phyloP scores from a whole-genome alignment of 192 early-diverging fungal species.

The Backusella westeae region DNA sequence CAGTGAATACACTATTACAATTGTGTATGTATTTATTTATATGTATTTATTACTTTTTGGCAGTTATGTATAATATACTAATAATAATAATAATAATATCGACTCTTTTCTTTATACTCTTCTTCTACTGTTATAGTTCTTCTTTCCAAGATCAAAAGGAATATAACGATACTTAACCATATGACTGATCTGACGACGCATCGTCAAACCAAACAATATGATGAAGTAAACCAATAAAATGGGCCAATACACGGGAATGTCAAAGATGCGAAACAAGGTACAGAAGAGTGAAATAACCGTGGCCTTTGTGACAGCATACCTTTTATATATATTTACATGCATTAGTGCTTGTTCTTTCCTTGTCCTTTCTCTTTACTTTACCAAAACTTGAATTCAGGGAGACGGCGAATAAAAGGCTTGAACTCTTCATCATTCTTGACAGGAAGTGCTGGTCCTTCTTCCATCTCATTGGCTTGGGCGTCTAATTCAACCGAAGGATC shows the following conservation, averaged over 20 bases:
- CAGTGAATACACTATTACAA: neutral
- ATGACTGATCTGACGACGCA: slow-evolving; percentile 95
- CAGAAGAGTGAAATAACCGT: slow-evolving; percentile 81
- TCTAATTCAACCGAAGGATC: slow-evolving; percentile 85
- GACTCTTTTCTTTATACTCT: neutral
- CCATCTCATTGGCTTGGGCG: slow-evolving; percentile 57
- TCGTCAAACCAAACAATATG: slow-evolving; percentile 90
- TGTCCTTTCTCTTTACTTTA: slow-evolving; percentile 30
- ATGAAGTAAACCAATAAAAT: slow-evolving; percentile 96
- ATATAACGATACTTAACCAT: slow-evolving; percentile 96
- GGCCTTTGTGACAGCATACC: slow-evolving; percentile 81
- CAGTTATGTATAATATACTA: neutral
- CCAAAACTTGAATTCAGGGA: slow-evolving; percentile 99
- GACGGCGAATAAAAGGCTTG: slow-evolving; percentile 90
- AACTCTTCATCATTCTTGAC: slow-evolving; percentile 93
- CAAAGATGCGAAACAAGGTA: slow-evolving; percentile 85
- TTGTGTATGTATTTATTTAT: neutral
- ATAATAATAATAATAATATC: too few relatives aligned
- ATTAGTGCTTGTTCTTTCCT: neutral
- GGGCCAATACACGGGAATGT: slow-evolving; percentile 99
- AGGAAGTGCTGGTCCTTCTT: slow-evolving; percentile 72
- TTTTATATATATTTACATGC: slow-evolving; percentile 20
- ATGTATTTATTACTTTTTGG: too few relatives aligned
- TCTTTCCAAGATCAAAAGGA: slow-evolving; percentile 82
- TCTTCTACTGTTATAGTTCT: slow-evolving; percentile 48